These are phyloP conservation scores for Scedosporium minutisporum DNA, from an alignment of 2,329 filamentous ascomycete species.

Conservation along the genomic window DNA sequence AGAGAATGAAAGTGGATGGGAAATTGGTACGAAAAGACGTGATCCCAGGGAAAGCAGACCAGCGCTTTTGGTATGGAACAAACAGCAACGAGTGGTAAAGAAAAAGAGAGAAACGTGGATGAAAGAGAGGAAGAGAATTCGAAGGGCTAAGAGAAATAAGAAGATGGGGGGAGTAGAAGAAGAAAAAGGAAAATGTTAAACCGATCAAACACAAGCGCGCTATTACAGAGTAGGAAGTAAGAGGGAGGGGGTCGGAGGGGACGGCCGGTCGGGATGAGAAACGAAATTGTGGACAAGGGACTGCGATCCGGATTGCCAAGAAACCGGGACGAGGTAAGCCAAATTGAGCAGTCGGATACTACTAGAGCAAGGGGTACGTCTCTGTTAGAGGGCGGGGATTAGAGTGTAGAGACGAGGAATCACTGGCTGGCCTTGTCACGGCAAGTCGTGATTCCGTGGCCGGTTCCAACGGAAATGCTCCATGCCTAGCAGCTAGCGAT, in stretches of 20 bases:
- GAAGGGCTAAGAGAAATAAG: slow-evolving; percentile 9
- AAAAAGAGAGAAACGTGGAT: slow-evolving; percentile 14
- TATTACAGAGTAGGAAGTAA: not conserved
- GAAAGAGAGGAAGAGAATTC: slow-evolving; percentile 10
- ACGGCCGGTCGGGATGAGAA: not conserved
- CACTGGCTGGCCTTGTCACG: not conserved
- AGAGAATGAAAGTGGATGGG: slow-evolving; percentile 22
- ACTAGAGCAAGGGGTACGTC: not conserved
- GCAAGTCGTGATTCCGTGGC: slow-evolving; percentile 13
- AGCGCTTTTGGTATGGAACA: slow-evolving; percentile 32
- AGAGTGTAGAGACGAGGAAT: not conserved
- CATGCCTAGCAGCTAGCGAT: slow-evolving; percentile 8
- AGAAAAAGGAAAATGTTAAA: slow-evolving; percentile 1
- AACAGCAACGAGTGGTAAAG: slow-evolving; percentile 21
- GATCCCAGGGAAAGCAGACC: slow-evolving; percentile 37
- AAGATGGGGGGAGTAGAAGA: slow-evolving; percentile 6
- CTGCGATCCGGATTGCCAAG: not conserved
- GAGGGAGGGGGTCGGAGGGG: not conserved
- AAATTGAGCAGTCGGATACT: not conserved
- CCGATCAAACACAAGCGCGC: not conserved
- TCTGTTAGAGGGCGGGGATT: not conserved
- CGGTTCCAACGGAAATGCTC: slow-evolving; percentile 11
- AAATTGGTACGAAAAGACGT: slow-evolving; percentile 10
- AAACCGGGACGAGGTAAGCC: not conserved
- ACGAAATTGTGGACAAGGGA: not conserved